These are phyloP conservation scores for Craspedostauros australis DNA, from an alignment of 108 stramenopile genomes.

Conservation along the genomic window DNA sequence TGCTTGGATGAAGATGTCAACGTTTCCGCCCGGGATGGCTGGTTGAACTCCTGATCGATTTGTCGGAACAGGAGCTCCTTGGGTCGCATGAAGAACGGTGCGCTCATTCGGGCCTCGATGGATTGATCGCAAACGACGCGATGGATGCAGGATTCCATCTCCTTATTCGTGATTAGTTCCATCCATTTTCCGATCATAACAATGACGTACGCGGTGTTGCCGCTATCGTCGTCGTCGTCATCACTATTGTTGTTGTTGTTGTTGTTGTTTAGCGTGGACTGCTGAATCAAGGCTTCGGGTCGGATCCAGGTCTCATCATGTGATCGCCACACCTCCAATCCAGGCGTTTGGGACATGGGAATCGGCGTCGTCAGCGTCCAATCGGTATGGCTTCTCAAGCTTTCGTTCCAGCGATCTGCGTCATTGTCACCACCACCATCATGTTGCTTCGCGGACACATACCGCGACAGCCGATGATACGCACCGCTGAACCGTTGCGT, in stretches of 20 bases:
- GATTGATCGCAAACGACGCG: slow-evolving; percentile 11
- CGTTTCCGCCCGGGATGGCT: too few relatives aligned
- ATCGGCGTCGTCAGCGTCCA: slow-evolving; percentile 24
- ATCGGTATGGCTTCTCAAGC: slow-evolving; percentile 24
- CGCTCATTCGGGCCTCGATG: slow-evolving; percentile 22
- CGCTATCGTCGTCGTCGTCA: not conserved
- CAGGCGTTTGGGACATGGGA: slow-evolving; percentile 19
- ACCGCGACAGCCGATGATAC: slow-evolving; percentile 18
- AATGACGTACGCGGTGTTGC: slow-evolving; percentile 11
- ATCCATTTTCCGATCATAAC: slow-evolving; percentile 32
- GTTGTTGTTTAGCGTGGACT: not conserved
- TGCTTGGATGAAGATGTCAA: too few relatives aligned
- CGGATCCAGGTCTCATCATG: slow-evolving; percentile 10
- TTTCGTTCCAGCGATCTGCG: slow-evolving; percentile 5
- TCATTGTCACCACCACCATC: too few relatives aligned
- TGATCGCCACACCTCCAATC: slow-evolving; percentile 25
- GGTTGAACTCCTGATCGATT: slow-evolving; percentile 3
- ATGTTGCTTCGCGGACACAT: slow-evolving; percentile 2
- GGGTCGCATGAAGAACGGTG: slow-evolving; percentile 28
- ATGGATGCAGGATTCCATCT: slow-evolving; percentile 10
- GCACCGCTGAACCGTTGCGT: slow-evolving; percentile 2
- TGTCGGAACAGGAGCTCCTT: slow-evolving; percentile 1
- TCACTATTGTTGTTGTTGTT: too few relatives aligned
- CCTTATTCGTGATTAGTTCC: slow-evolving; percentile 18
- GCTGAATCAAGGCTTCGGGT: slow-evolving; percentile 12